Conservation (phyloP, 805 yeast species). For the Wickerhamomyces chambardii region DNA sequence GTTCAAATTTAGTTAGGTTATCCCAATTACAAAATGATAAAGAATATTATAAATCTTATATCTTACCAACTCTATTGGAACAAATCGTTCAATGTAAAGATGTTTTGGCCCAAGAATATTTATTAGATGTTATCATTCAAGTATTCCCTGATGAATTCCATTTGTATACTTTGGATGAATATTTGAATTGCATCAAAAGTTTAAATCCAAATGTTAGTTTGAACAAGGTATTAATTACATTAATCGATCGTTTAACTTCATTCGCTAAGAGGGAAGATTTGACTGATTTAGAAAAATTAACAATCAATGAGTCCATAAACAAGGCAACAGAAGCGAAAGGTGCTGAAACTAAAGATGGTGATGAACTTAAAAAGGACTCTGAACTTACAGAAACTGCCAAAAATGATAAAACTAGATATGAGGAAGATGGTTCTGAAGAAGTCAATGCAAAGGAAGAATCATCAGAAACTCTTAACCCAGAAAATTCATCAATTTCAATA, state of each 20-base stretch:
- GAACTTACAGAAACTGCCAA: constrained; percentile 7
- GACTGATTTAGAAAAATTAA: constrained; percentile 11
- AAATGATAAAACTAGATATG: constrained; percentile 3
- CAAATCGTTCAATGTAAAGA: constrained; percentile 92
- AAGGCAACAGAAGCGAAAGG: constrained; percentile 4
- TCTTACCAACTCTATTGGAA: constrained; percentile 76
- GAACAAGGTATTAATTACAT: constrained; percentile 53
- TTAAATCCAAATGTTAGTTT: constrained; percentile 67
- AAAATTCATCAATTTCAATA: constrained; percentile 2
- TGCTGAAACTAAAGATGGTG: constrained; percentile 4
- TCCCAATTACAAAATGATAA: constrained; percentile 75
- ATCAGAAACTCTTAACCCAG: neutral
- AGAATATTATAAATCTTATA: constrained; percentile 31
- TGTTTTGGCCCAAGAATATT: constrained; percentile 83
- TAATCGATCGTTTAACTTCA: constrained; percentile 63
- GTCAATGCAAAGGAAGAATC: constrained; percentile 3
- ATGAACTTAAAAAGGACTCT: constrained; percentile 3
- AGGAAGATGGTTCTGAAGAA: neutral
- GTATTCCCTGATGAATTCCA: constrained; percentile 95
- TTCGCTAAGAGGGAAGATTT: constrained; percentile 34
- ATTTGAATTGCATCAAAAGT: constrained; percentile 55
- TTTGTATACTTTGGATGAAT: constrained; percentile 56
- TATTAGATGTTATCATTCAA: constrained; percentile 85
- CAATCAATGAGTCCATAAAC: constrained; percentile 9
- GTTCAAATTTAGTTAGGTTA: constrained; percentile 82